A percentile compares a stretch with the other conserved stretches of the same genome.
Conservation (phyloP, 495 filamentous ascomycete genomes). For the Massariosphaeria phaeospora region DNA sequence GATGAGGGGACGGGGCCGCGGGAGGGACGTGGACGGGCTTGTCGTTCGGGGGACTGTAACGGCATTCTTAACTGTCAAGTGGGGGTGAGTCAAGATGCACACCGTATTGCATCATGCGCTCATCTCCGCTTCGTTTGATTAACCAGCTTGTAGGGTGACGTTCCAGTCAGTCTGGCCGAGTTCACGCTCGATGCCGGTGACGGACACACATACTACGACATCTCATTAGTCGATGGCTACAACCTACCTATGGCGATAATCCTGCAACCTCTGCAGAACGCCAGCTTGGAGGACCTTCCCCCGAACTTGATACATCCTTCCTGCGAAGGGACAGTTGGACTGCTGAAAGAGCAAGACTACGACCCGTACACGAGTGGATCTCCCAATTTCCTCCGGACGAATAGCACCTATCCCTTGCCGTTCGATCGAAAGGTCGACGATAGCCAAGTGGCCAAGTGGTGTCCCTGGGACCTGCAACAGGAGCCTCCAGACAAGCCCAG, state of each 20-base stretch:
- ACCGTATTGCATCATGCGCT: constrained; percentile 11
- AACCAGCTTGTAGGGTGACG: constrained; percentile 45
- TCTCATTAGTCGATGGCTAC: constrained; percentile 81
- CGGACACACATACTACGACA: constrained; percentile 71
- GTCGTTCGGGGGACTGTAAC: constrained; percentile 68
- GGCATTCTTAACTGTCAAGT: constrained; percentile 59
- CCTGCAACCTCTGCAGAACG: constrained; percentile 52
- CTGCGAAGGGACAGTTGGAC: constrained; percentile 62
- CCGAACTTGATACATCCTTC: constrained; percentile 68
- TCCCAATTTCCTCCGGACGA: constrained; percentile 46
- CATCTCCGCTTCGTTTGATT: not conserved
- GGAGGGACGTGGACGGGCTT: constrained; percentile 52
- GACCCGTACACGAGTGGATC: constrained; percentile 41
- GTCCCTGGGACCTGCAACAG: constrained; percentile 68
- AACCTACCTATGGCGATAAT: constrained; percentile 69
- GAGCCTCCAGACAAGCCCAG: constrained; percentile 58
- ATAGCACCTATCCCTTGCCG: constrained; percentile 57
- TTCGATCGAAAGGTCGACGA: constrained; percentile 53
- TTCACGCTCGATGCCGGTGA: constrained; percentile 60
- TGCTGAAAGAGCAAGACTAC: constrained; percentile 45
- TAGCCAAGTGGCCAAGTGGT: constrained; percentile 57
- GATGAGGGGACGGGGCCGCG: constrained; percentile 50
- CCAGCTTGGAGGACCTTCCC: constrained; percentile 53
- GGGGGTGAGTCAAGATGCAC: constrained; percentile 51
- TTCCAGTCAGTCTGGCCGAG: constrained; percentile 68